phyloP scores from a whole-genome alignment of 2,329 filamentous ascomycete species.

The Arthrobotrys pseudoclavata region DNA sequence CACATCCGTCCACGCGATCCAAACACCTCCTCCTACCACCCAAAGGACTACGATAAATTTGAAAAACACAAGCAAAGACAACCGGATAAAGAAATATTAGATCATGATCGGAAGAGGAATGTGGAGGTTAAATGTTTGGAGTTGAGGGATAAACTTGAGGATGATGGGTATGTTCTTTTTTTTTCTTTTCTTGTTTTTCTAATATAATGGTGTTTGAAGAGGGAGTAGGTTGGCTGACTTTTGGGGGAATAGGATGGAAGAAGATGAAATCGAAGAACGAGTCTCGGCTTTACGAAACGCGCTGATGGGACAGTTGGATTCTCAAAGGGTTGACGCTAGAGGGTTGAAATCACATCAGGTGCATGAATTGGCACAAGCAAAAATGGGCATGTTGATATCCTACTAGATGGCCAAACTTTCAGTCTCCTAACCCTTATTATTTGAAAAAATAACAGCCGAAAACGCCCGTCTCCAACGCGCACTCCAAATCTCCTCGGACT shows the following conservation, averaged over 20 bases:
- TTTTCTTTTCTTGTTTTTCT: not conserved
- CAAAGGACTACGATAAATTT: constrained; percentile 71
- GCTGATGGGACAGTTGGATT: constrained; percentile 73
- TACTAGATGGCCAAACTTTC: too few species aligned
- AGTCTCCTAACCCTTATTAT: not conserved
- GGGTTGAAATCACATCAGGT: constrained; percentile 92
- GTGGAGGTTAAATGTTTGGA: constrained; percentile 96
- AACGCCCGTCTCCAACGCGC: constrained; percentile 88
- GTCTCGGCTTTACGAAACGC: constrained; percentile 77
- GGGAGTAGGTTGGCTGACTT: not conserved
- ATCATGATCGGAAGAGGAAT: constrained; percentile 91
- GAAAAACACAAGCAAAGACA: constrained; percentile 83
- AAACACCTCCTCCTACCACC: constrained; percentile 75
- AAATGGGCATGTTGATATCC: constrained; percentile 81
- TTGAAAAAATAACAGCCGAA: constrained; percentile 70
- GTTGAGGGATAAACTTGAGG: constrained; percentile 89
- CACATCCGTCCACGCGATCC: constrained; percentile 84
- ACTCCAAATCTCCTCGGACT: constrained; percentile 86
- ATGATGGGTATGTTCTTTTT: constrained; percentile 76
- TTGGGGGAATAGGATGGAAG: constrained; percentile 74
- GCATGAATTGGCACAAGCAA: constrained; percentile 94
- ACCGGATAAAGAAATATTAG: constrained; percentile 91
- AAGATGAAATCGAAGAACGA: constrained; percentile 88
- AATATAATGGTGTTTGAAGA: constrained; percentile 5
- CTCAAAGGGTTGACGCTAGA: constrained; percentile 67